Evolutionary conservation across 1,139 yeast species (phyloP).

Genomic region (Candida tropicalis): DNA sequence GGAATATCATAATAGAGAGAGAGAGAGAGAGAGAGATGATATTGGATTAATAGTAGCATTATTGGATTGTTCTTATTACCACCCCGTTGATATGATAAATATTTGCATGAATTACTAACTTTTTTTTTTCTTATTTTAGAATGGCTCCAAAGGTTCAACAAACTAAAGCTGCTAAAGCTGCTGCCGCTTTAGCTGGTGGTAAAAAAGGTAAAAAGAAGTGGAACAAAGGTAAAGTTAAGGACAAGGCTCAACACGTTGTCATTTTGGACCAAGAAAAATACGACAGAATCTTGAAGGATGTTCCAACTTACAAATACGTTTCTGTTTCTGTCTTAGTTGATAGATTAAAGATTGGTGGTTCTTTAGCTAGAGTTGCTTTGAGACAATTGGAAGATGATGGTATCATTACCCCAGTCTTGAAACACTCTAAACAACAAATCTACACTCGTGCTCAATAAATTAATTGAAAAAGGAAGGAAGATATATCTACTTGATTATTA

Average conservation of each 20-base stretch:
- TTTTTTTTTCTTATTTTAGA: constrained; percentile 28
- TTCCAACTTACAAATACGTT: constrained; percentile 97
- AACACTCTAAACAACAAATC: constrained; percentile 96
- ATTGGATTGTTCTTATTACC: no score
- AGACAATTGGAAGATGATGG: constrained; percentile 95
- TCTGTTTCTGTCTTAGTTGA: constrained; percentile 98
- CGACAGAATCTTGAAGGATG: constrained; percentile 99
- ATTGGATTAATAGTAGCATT: no score
- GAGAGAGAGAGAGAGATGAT: not conserved
- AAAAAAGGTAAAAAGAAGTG: constrained; percentile 99
- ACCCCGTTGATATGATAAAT: not conserved
- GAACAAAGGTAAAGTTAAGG: constrained; percentile 99
- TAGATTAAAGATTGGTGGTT: constrained; percentile 99
- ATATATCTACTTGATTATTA: not conserved
- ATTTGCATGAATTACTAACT: not conserved
- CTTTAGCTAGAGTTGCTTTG: constrained; percentile 97
- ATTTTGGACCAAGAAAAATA: constrained; percentile 97
- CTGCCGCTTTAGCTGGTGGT: constrained; percentile 99
- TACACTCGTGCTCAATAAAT: constrained; percentile 74
- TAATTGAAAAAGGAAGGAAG: no score
- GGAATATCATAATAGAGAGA: no score
- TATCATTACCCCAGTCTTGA: constrained; percentile 89
- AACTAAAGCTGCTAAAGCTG: constrained; percentile 99
- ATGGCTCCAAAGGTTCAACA: constrained; percentile 99
- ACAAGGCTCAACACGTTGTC: constrained; percentile 99